Base-by-base conservation (phyloP, 1,139 yeast species). In the Nakaseomyces sp. region DNA sequence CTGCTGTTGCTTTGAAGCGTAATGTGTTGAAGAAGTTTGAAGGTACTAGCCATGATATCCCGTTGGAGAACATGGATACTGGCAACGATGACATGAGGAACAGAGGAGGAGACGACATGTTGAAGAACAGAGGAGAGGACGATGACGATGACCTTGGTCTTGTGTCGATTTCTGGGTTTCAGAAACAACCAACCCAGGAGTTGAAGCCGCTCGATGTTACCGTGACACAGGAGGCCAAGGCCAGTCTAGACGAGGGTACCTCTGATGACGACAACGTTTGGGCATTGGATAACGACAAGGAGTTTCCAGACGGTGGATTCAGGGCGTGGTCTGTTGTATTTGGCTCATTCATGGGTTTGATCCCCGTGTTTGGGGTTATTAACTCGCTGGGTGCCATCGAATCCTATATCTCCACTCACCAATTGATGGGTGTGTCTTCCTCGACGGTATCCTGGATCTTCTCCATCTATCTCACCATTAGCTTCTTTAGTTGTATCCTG, bases 301-400 rank as follows among this genome's bases (percentile, higher is more conserved):
- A 55, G 20, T 55, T 55, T 28, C 64, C 64, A 12, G 64, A 60
- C 38, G 62, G 63, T 16, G 64, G 64, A 1, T 29, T 48, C 10
- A 42, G 53, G 30, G 64, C 64, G 1, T 75, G 81, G 71, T 47
- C 69, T 6, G 82, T 77, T 0, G 77, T 81, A 1, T 60, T 78
- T 6, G 89, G 89, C 0, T 72, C 82, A 0, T 79, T 79, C 49
- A 57, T 79, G 49, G 91, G 89, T 0, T 58, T 81, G 37, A 64
- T 76, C 10, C 76, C 80, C 3, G 76, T 71, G 20, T 79, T 81
- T 58, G 93, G 93, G 3, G 60, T 81, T 19, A 70, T 80, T 55
- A 82, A 82, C 55, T 69, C 85, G 1, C 63, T 78, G 28, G 91
- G 91, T 47, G 87, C 86, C 0, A 71, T 81, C 41, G 82, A 81